Base-by-base conservation (phyloP, 1,139 yeast species). In the Pichia sp. region DNA sequence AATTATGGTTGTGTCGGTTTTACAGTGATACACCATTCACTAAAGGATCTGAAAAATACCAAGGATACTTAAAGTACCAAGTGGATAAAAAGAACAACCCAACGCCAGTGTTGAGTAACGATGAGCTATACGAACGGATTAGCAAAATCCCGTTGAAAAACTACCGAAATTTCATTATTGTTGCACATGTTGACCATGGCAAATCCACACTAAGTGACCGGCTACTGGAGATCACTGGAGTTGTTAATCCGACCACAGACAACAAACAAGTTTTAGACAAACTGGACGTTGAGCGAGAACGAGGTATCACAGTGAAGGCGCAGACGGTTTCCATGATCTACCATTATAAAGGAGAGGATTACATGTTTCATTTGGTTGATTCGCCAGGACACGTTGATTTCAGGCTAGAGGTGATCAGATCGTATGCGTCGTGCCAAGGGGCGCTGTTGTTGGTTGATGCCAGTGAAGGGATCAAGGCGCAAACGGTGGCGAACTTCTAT, bases 331-430 rank as follows among this genome's bases (percentile, higher is more conserved):
- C 96, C 0, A 92, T 92, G 97, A 74, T 92, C 48, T 88, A 89
- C 63, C 73, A 74, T 24, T 80, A 87, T 60, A 78, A 83, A 9
- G 76, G 76, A 6, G 68, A 79, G 56, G 96, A 90, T 56, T 92
- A 87, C 60, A 66, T 92, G 48, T 68, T 92, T 45, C 97, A 92
- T 67, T 73, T 92, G 49, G 96, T 92, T 50, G 98, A 92, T 67
- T 92, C 98, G 0, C 98, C 98, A 0, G 98, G 98, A 0, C 98
- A 92, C 64, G 98, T 92, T 29, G 98, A 92, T 65, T 92, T 92
- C 64, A 70, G 97, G 47, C 87, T 95, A 9, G 98, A 92, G 60
- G 98, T 92, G 0, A 82, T 95, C 1, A 69, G 97, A 56, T 85
- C 96, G 12, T 89, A 90, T 65, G 97, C 97, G 1, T 85, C 96